Base-by-base conservation (phyloP, 108 stramenopile genomes). In the Skeletonema costatum region DNA sequence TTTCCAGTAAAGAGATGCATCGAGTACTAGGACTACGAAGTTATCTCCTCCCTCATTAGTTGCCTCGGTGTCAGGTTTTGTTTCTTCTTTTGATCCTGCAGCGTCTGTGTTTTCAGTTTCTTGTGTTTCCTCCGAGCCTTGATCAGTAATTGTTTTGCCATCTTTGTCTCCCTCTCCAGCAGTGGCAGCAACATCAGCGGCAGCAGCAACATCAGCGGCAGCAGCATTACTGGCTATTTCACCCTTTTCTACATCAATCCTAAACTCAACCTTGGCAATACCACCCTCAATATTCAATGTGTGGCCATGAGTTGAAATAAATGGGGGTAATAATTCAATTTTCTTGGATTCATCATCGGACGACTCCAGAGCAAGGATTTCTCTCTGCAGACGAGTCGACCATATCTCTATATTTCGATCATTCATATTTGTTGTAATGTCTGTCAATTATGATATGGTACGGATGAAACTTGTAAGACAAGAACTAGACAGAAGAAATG, bases 321-420 rank as follows among this genome's bases (percentile, higher is more conserved):
- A 96, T n/a, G 88, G 66, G 13, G 94, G 94, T 70, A 96, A 76
- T 16, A 90, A 68, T 68, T 90, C 87, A 38, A 66, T 78, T 41
- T 83, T 70, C 39, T 76, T 77, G 56, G 83, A 76, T 29, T 86
- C 89, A 74, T 90, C 88, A 66, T 94, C 91, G 14, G 87, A 80
- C 3, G 91, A 91, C 73, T 80, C 83, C 62, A 96, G 73, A 9
- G 94, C 90, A 68, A 96, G 71, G 7, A 96, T 80, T 70, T 96
- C 94, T 11, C 87, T 79, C 60, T 96, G 94, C 41, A 96, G 71
- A 13, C 94, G 86, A 10, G 94, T 96, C 13, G 92, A 87, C 94
- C 94, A 96, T 61, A 96, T 93, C 73, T 93, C 94, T 53, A 90
- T 78, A 61, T 91, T 90, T 33, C 81, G 68, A 38, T 90, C 80